Evolutionary conservation across 2,329 filamentous ascomycete genomes (phyloP).

Genomic region (Diaporthe humulicola): DNA sequence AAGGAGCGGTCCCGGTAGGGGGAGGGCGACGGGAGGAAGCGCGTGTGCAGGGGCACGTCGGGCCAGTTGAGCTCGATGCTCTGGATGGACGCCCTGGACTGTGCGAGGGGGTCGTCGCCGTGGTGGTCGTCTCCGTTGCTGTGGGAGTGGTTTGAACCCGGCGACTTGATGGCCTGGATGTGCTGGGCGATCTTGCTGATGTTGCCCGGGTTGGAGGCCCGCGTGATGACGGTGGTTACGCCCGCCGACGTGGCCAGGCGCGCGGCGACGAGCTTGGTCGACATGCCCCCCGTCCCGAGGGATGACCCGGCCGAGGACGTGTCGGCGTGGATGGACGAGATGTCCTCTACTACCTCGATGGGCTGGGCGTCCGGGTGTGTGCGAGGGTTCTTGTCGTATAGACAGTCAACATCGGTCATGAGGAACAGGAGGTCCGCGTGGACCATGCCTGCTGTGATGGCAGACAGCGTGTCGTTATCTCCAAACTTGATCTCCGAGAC

Average conservation of each 20-base stretch:
- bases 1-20: slow-evolving; percentile 95
- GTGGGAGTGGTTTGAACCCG: slow-evolving; percentile 46
- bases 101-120: slow-evolving; percentile 52
- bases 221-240: slow-evolving; percentile 95
- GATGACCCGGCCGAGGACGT: slow-evolving; percentile 90
- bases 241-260: slow-evolving; percentile 92
- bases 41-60: slow-evolving; percentile 83
- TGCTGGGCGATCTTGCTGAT: slow-evolving; percentile 89
- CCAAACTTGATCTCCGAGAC: slow-evolving; percentile 99
- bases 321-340: slow-evolving; percentile 84
- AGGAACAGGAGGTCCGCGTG: slow-evolving; percentile 96
- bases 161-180: slow-evolving; percentile 72
- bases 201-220: slow-evolving; percentile 93
- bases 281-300: slow-evolving; percentile 95
- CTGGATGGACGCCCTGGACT: slow-evolving; percentile 57
- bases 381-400: slow-evolving; percentile 96
- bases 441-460: slow-evolving; percentile 97
- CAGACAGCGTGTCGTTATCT: slow-evolving; percentile 97
- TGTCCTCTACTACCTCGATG: slow-evolving; percentile 94
- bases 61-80: slow-evolving; percentile 52
- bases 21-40: slow-evolving; percentile 86
- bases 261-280: slow-evolving; percentile 95
- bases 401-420: slow-evolving; percentile 98
- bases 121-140: slow-evolving; percentile 45
- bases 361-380: slow-evolving; percentile 86